Percentiles rank a stretch among this genome's conserved stretches.
Conservation (phyloP, 208 protist species). For the Phytomonas sp. region DNA sequence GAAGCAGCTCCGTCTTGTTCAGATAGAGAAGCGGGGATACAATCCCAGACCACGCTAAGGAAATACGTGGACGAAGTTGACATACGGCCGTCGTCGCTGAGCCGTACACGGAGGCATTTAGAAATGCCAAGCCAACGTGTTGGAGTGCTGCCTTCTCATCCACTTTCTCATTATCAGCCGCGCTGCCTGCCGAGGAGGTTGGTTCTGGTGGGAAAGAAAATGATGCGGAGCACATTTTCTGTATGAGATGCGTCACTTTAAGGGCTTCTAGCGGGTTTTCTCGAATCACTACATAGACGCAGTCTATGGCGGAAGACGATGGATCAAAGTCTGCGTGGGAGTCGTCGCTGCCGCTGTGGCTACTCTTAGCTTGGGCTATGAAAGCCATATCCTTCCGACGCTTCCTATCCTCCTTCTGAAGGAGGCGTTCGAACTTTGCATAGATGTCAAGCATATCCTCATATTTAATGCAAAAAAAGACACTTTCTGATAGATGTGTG, state of each 20-base stretch:
- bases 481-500: constrained; percentile 18
- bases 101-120: constrained; percentile 75
- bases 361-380: background rate
- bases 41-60: background rate
- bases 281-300: constrained; percentile 1
- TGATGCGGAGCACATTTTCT: background rate
- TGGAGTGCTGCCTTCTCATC: constrained; percentile 18
- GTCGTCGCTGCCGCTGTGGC: background rate
- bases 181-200: constrained; percentile 7
- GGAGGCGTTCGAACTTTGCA: background rate
- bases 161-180: constrained; percentile 23
- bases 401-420: constrained; percentile 6
- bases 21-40: constrained; percentile 13
- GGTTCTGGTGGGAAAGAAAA: background rate
- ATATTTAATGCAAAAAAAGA: constrained; percentile 78
- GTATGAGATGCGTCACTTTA: background rate
- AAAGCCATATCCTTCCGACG: background rate
- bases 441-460: constrained; percentile 40
- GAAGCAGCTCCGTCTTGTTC: constrained; percentile 17
- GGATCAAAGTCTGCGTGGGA: background rate
- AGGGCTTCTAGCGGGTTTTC: background rate
- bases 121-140: constrained; percentile 47
- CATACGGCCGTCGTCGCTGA: constrained; percentile 39
- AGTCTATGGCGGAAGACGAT: background rate
- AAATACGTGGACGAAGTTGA: constrained; percentile 26